Conservation (phyloP, 768 basidiomycete species). For the Infundibulicybe gibba region DNA sequence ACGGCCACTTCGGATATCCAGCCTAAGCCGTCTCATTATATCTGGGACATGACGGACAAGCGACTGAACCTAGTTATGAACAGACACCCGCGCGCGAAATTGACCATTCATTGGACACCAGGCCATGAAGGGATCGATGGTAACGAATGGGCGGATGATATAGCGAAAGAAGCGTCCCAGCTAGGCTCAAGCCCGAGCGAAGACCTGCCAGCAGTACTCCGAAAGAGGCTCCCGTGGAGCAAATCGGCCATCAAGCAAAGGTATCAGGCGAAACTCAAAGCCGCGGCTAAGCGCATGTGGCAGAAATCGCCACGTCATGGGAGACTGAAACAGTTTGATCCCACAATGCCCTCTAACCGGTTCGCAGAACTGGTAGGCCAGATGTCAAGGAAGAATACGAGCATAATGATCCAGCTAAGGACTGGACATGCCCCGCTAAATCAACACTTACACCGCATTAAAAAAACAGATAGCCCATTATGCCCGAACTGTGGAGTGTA, state of each 20-base stretch:
- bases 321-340: background rate
- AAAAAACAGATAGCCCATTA: too few species aligned
- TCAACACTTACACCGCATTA: too few species aligned
- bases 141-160: too few species aligned
- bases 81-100: background rate
- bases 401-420: too few species aligned
- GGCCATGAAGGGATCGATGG: too few species aligned
- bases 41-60: slow-evolving; percentile 1
- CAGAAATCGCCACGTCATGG: background rate
- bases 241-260: slow-evolving; percentile 1
- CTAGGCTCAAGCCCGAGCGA: background rate
- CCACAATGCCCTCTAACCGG: too few species aligned
- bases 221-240: background rate
- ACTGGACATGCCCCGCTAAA: too few species aligned
- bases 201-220: background rate
- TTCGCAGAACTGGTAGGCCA: too few species aligned
- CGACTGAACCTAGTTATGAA: background rate
- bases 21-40: slow-evolving; percentile 2
- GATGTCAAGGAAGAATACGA: too few species aligned
- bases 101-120: slow-evolving; percentile 8
- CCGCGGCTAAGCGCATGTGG: background rate
- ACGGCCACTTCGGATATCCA: background rate
- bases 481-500: too few species aligned
- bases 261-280: background rate
- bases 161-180: too few species aligned